Evolutionary conservation across 164 flowering plant genomes (phyloP).

Genomic region (Sextonia rubra): DNA sequence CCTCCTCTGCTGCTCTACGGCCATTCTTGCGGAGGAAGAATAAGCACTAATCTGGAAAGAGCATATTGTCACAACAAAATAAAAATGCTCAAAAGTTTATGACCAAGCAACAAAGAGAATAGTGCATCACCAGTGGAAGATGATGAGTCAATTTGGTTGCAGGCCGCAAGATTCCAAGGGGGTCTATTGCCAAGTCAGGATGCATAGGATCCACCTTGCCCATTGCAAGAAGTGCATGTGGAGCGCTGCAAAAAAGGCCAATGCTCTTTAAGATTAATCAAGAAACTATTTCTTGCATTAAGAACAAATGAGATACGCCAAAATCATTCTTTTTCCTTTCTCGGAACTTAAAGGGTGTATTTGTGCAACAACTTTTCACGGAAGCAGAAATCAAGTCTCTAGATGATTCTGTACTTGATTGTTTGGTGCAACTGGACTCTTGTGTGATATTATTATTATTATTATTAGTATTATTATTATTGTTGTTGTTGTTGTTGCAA

Average conservation of each 20-base stretch:
- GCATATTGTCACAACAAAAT: slow-evolving; percentile 5
- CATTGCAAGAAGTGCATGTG: slow-evolving; percentile 91
- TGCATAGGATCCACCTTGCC: slow-evolving; percentile 87
- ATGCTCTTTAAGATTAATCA: background rate
- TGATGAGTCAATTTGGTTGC: slow-evolving; percentile 74
- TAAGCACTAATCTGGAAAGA: slow-evolving; percentile 91
- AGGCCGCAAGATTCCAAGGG: slow-evolving; percentile 84
- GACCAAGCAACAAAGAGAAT: background rate
- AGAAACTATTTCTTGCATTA: background rate
- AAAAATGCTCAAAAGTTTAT: background rate
- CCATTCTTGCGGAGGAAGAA: slow-evolving; percentile 79
- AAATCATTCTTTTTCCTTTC: too few species aligned
- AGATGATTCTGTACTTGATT: too few species aligned
- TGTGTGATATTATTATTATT: too few species aligned
- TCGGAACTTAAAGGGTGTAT: too few species aligned
- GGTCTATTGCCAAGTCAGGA: slow-evolving; percentile 78
- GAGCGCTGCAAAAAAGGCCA: slow-evolving; percentile 64
- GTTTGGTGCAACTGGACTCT: too few species aligned
- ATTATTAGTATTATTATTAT: too few species aligned
- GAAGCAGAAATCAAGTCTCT: too few species aligned
- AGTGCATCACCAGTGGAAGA: slow-evolving; percentile 68
- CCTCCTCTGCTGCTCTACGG: slow-evolving; percentile 74
- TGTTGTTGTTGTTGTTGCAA: too few species aligned
- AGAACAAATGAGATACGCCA: background rate
- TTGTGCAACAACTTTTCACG: too few species aligned